Base-by-base conservation (phyloP, 164 flowering plant genomes). In the Nymphaea thermarum region DNA sequence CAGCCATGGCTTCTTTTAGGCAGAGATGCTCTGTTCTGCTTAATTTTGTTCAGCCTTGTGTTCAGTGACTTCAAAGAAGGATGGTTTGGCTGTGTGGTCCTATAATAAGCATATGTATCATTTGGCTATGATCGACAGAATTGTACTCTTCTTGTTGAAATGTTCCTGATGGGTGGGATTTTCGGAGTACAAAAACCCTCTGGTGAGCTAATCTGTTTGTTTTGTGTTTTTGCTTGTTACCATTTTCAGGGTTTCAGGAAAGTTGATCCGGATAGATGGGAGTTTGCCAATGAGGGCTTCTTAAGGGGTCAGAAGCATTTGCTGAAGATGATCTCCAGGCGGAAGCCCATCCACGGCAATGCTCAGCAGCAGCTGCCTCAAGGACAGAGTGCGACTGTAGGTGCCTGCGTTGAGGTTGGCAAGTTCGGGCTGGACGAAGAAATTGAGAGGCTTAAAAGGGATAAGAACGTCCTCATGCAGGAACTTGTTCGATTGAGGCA, bases 381-480 rank as follows among this genome's bases (percentile, higher is more conserved):
- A 64, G 72, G 65, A 15, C 83, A 76, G 72, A 72, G 25, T 59
- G 8, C 82, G 5, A 53, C 85, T 3, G 78, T 67, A 36, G 84
- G 75, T 11, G 76, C 87, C 10, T 85, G 85, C 68, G 82, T 87
- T 60, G 95, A 89, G 77, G 85, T 85, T 4, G 91, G 91, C 55
- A 83, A 81, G 67, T 84, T 85, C 73, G 89, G 57, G 8, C 73
- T 86, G 3, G 88, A 85, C 60, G 87, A 82, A 70, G 90, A 86
- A 71, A 83, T 88, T 64, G 90, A 87, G 63, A 77, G 81, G 68
- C 85, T 85, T 17, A 82, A 81, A 73, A 75, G 85, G 71, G 91
- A 87, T 74, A 89, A 89, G 76, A 82, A 89, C 68, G 77, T 83
- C 51, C 84, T 89, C 11, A 89, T 89, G 90, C 87, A 84, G 71